phyloP scores from a whole-genome alignment of 2,329 filamentous ascomycete genomes.

The Whalleya microplaca region DNA sequence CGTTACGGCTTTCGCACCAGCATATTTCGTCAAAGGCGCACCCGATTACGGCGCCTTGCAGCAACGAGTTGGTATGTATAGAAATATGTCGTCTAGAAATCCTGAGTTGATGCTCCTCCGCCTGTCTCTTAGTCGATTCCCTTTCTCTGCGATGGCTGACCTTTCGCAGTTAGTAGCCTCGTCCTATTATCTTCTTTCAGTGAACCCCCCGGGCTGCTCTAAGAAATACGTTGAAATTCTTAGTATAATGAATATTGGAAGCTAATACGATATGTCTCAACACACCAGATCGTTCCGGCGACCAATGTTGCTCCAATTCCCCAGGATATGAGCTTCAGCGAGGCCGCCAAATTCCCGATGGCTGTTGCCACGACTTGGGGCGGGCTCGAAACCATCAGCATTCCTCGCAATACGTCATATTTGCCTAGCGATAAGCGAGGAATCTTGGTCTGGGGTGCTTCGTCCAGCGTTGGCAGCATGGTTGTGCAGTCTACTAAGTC shows the following conservation, averaged over 20 bases:
- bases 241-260: no score
- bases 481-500: slow-evolving; percentile 45
- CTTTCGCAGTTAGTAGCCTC: no score
- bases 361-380: slow-evolving; percentile 41
- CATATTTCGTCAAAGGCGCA: slow-evolving; percentile 46
- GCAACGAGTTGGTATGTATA: slow-evolving; percentile 28
- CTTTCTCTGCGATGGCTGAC: no score
- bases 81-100: no score
- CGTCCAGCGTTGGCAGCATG: slow-evolving; percentile 50
- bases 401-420: slow-evolving; percentile 25
- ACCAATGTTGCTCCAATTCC: slow-evolving; percentile 44
- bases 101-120: no score
- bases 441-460: slow-evolving; percentile 48
- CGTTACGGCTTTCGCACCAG: slow-evolving; percentile 43
- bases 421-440: slow-evolving; percentile 32
- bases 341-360: slow-evolving; percentile 46
- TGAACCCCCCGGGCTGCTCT: no score
- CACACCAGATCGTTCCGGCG: slow-evolving; percentile 41
- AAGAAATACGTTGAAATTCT: no score
- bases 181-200: no score
- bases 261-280: no score
- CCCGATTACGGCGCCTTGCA: slow-evolving; percentile 54
- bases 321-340: slow-evolving; percentile 42
- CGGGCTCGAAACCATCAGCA: slow-evolving; percentile 41
- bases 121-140: slow-evolving; percentile 25